Evolutionary conservation across 345 rosid species (phyloP).

Genomic region (Iberis pinnata): DNA sequence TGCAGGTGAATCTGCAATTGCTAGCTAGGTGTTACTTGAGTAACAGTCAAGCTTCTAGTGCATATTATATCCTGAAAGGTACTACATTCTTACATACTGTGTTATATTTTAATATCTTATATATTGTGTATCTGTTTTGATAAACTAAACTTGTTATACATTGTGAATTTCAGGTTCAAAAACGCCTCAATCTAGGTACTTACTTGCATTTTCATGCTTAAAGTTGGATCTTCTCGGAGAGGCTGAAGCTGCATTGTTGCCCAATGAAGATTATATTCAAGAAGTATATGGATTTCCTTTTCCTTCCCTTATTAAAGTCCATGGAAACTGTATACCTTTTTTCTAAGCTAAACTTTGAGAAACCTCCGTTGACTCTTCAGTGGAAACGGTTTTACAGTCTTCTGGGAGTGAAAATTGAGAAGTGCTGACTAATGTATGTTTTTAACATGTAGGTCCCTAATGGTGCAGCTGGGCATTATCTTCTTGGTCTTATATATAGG

Average conservation of each 20-base stretch:
- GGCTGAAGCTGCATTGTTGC: constrained; percentile 78
- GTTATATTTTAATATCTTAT: background rate
- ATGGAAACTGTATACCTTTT: background rate
- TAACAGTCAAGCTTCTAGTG: constrained; percentile 65
- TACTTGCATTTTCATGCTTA: constrained; percentile 81
- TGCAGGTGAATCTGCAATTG: constrained; percentile 72
- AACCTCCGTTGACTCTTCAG: too few species aligned
- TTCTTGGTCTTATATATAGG: constrained; percentile 92
- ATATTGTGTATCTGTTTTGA: background rate
- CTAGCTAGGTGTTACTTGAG: constrained; percentile 81
- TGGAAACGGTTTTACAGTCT: too few species aligned
- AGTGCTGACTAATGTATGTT: constrained; percentile 1
- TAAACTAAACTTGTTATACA: background rate
- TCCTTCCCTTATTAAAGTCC: background rate
- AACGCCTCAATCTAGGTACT: constrained; percentile 80
- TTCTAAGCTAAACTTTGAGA: constrained; percentile 5
- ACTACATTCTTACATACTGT: constrained; percentile 1
- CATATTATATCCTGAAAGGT: constrained; percentile 88
- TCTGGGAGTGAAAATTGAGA: too few species aligned
- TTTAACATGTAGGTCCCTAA: constrained; percentile 54
- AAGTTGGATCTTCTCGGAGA: constrained; percentile 82
- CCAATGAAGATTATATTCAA: constrained; percentile 43
- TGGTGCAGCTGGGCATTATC: constrained; percentile 91
- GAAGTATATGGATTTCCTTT: constrained; percentile 40
- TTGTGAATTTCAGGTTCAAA: constrained; percentile 50